Evolutionary conservation across 768 basidiomycete species (phyloP), one percentile per base, ranked within the genome.

Genomic region (Imleria badia): DNA sequence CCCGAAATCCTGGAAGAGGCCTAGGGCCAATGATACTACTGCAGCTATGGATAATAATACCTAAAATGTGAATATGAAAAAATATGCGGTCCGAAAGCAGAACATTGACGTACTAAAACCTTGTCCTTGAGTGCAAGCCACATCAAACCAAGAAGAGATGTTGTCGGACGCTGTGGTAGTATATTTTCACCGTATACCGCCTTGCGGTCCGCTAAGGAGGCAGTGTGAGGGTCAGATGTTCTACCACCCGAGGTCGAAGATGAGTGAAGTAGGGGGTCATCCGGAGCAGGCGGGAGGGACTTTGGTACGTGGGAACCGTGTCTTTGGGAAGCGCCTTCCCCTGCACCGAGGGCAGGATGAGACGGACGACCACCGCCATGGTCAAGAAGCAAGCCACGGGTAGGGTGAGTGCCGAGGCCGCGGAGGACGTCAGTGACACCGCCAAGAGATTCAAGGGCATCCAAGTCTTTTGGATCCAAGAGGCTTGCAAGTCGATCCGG

Each of bases 1-100:
- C 12, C 95, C 96, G 66, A 98, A 89, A 66, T 94, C 93, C 68
- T 96, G 90, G 72, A 97, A 97, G 29, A 99, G 74, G 19, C 97
- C 97, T 14, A 98, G 83, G 13, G 94, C 94, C 42, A 99, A 78
- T 15, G 97, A 97, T 38, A 99, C 81, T 36, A 91, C 83, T 4
- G 97, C 97, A 44, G 96, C 93, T 65, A 98, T 83, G 17, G 91
- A 92, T 36, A 98, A 81, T 46, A 99, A 69, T 56, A 98, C 82
- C 91, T 95, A 39, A 34, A 40, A 29, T n/a, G 30, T 14, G 44
- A 58, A 51, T 11, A 45, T 56, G 30, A 35, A 58, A 45, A 22
- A 29, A 43, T 14, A 67, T 45, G 3, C 11, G 22, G n/a, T 26
- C 14, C 12, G 44, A 52, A 53, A 20, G 34, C 4, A 19, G 6